Base-by-base conservation (phyloP, 352 stramenopile species). In the Globisporangium polare region DNA sequence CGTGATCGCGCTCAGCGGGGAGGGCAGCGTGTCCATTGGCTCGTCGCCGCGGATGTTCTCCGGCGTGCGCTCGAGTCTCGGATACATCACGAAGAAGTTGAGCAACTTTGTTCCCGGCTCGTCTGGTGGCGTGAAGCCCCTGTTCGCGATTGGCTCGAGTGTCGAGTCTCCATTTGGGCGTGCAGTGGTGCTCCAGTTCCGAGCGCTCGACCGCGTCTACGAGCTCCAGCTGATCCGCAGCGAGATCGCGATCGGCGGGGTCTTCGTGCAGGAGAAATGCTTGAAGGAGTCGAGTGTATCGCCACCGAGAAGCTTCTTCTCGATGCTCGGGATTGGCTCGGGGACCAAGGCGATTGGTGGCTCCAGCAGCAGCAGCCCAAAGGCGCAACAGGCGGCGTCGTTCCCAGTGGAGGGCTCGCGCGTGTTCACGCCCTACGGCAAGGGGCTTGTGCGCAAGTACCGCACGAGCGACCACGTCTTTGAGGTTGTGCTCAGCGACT, bases 31-130 rank as follows among this genome's bases (percentile, higher is more conserved):
- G 9, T 35, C 73, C 10, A 69, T 75, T 24, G 73, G 66, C 5
- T 60, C 74, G 1, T 90, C 81, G 15, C 83, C 83, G 7, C 78
- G 81, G 29, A 91, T 89, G 74, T 89, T 92, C 52, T 73, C 75
- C 7, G 83, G 83, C 29, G 81, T 92, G 18, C 81, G 83, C 12
- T 90, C 80, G 0, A 72, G 83, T 27, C 66, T 92, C 7, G 83
- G 83, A 18, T 92, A 90, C 51, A 89, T 92, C 52, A 92, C 83
- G 4, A 90, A 91, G 60, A 87, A 87, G 49, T 66, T 92, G 15
- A 88, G 77, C 50, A 90, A 74, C 18, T 91, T 92, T 56, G 83
- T 89, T 0, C 81, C 81, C 22, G 74, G 80, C 17, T 63, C 57
- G 26, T 68, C 72, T 0, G 53, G 45, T 2, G 50, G 56, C 7